Evolutionary conservation across 75 land plant species (phyloP), one percentile per base, ranked within the genome.

Genomic region (Selaginella moellendorffii): DNA sequence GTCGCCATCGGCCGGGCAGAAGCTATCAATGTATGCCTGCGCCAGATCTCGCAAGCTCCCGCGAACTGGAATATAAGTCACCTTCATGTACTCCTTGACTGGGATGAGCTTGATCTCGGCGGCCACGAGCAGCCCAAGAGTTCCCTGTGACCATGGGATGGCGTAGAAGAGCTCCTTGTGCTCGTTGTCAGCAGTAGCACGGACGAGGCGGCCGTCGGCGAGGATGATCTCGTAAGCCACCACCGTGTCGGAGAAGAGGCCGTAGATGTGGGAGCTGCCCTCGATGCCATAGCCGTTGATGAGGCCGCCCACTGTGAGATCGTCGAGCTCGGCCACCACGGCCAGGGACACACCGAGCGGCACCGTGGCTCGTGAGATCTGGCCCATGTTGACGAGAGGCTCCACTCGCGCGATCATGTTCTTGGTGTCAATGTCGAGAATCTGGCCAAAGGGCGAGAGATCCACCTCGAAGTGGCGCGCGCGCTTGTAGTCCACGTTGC

Each of bases 401-500:
- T 90, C 96, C 27, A 77, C 80, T 53, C 74, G 82, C 1, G 96
- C 96, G 60, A 90, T 69, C 96, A 81, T 90, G 27, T 77, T 74
- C 64, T 90, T 84, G 54, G 65, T 78, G 64, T 90, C 85, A 64
- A 90, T 77, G 1, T 79, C 81, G 29, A 92, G 83, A 29, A 91
- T 62, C 62, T 71, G 74, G 36, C 70, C 65, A 76, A 92, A 92
- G 22, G 80, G 80, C 20, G 96, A 79, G 28, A 92, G 83, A 61
- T 92, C 97, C 61, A 92, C 97, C 72, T 92, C 97, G 70, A 92
- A 92, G 73, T 88, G 97, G 30, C 97, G 76, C 24, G 95, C 97
- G 30, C 97, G 74, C 79, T 92, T 92, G 58, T 92, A 92, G 59
- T 92, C 97, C 31, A 92, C 90, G 77, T 92, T 92, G 0, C 97